Conservation (phyloP, 441 rosid species). For the Bruguiera hainesii region DNA sequence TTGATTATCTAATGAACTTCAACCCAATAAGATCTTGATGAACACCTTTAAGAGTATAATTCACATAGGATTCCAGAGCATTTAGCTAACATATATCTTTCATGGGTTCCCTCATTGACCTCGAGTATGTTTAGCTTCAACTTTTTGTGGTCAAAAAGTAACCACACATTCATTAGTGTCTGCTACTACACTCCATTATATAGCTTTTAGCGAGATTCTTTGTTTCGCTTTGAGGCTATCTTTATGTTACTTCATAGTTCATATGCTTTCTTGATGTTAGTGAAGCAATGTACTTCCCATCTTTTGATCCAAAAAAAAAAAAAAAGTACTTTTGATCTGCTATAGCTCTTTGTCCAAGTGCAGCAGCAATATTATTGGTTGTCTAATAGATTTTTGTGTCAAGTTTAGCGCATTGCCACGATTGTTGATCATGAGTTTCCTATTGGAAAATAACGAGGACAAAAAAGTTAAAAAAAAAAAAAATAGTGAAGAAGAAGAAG, state of each 20-base stretch:
- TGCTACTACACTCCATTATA: slow-evolving; percentile 75
- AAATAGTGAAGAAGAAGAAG: too few species aligned
- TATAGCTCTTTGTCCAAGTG: too few species aligned
- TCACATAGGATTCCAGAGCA: slow-evolving; percentile 60
- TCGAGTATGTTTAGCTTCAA: slow-evolving; percentile 24
- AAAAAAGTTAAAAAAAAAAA: too few species aligned
- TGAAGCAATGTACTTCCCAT: slow-evolving; percentile 50
- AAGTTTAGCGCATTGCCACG: too few species aligned
- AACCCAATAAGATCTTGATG: not conserved
- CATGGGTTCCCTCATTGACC: slow-evolving; percentile 54
- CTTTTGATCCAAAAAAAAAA: slow-evolving; percentile 20
- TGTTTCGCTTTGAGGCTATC: slow-evolving; percentile 51
- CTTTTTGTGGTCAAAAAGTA: slow-evolving; percentile 56
- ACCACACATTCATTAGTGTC: slow-evolving; percentile 59
- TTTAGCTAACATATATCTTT: slow-evolving; percentile 32
- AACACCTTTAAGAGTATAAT: slow-evolving; percentile 8
- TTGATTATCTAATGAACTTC: slow-evolving; percentile 13
- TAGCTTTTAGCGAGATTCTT: slow-evolving; percentile 79
- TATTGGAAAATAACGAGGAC: too few species aligned
- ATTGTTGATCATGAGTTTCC: too few species aligned
- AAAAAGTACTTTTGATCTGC: not conserved
- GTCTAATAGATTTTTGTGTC: too few species aligned
- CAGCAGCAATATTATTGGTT: too few species aligned
- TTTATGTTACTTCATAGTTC: slow-evolving; percentile 64
- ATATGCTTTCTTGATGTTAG: slow-evolving; percentile 55